Conservation (phyloP, 1,284 basidiomycete genomes). For the Amylostereum chailletii region DNA sequence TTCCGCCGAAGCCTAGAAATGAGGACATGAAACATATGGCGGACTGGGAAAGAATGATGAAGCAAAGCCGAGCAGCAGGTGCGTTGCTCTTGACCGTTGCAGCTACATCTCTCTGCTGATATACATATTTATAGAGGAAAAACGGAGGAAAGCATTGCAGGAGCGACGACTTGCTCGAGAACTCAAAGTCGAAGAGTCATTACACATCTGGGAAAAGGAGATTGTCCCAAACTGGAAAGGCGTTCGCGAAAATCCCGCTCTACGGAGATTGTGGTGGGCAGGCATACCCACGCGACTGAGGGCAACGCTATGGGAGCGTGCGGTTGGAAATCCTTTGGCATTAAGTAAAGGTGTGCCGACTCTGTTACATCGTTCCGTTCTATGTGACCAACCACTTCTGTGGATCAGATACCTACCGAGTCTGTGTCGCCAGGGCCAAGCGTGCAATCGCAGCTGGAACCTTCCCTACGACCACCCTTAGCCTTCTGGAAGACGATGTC, state of each 20-base stretch:
- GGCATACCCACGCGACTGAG: slow-evolving; percentile 86
- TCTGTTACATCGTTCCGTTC: slow-evolving; percentile 1
- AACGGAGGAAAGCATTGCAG: slow-evolving; percentile 51
- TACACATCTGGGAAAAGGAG: slow-evolving; percentile 69
- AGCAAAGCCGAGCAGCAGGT: slow-evolving; percentile 66
- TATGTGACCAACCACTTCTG: slow-evolving; percentile 1
- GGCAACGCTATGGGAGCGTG: slow-evolving; percentile 81
- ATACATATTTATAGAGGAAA: slow-evolving; percentile 47
- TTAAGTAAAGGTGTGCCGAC: slow-evolving; percentile 66
- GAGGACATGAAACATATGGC: slow-evolving; percentile 84
- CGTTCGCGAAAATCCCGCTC: slow-evolving; percentile 52
- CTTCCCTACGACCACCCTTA: slow-evolving; percentile 67
- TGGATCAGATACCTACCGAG: slow-evolving; percentile 65
- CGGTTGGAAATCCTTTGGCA: slow-evolving; percentile 83
- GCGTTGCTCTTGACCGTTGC: slow-evolving; percentile 16
- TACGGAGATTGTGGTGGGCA: slow-evolving; percentile 85
- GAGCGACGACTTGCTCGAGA: slow-evolving; percentile 64
- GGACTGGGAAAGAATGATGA: slow-evolving; percentile 93
- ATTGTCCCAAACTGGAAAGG: slow-evolving; percentile 81
- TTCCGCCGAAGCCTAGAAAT: slow-evolving; percentile 76
- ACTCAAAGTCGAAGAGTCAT: slow-evolving; percentile 57
- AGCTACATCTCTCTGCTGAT: not conserved
- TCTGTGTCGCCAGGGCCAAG: slow-evolving; percentile 66
- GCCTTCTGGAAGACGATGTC: slow-evolving; percentile 76
- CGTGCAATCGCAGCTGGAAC: slow-evolving; percentile 62